Conservation (phyloP, 768 basidiomycete species). For the Jaapia argillacea region DNA sequence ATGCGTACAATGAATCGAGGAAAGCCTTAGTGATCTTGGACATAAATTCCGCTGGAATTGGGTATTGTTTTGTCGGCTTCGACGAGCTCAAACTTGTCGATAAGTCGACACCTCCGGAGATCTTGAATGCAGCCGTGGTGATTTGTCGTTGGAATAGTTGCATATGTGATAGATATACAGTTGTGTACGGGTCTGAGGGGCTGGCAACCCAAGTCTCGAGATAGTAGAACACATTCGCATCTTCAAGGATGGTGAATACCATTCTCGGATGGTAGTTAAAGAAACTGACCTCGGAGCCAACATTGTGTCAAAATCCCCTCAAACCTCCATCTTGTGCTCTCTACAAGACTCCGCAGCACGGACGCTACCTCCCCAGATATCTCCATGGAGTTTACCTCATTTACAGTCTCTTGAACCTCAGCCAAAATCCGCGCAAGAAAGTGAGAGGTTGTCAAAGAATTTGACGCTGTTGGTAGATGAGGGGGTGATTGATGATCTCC, state of each 20-base stretch:
- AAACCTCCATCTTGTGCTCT: constrained; percentile 82
- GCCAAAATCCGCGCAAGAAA: constrained; percentile 72
- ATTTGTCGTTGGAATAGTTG: constrained; percentile 75
- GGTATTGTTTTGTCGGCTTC: constrained; percentile 47
- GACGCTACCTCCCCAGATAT: constrained; percentile 66
- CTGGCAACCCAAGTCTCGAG: constrained; percentile 82
- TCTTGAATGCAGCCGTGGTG: constrained; percentile 65
- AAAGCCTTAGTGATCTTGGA: constrained; percentile 77
- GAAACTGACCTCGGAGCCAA: constrained; percentile 72
- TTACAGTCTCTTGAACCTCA: constrained; percentile 81
- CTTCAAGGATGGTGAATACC: constrained; percentile 26
- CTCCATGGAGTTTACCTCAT: constrained; percentile 72
- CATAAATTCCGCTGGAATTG: constrained; percentile 53
- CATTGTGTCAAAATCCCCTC: constrained; percentile 65
- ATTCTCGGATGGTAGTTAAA: not conserved
- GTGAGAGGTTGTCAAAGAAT: constrained; percentile 73
- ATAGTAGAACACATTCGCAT: constrained; percentile 72
- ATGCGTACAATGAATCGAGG: constrained; percentile 74
- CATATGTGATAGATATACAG: constrained; percentile 67
- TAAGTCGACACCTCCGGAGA: constrained; percentile 69
- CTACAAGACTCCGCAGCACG: constrained; percentile 63
- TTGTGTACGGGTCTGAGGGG: constrained; percentile 51
- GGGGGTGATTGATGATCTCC: constrained; percentile 31
- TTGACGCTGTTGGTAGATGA: constrained; percentile 63
- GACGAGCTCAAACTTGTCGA: constrained; percentile 31